Percentiles rank a stretch among this genome's conserved stretches.
These are phyloP conservation scores for Exutisphaerella laricina DNA, from an alignment of 2,329 filamentous ascomycete species.

Conservation along the genomic window DNA sequence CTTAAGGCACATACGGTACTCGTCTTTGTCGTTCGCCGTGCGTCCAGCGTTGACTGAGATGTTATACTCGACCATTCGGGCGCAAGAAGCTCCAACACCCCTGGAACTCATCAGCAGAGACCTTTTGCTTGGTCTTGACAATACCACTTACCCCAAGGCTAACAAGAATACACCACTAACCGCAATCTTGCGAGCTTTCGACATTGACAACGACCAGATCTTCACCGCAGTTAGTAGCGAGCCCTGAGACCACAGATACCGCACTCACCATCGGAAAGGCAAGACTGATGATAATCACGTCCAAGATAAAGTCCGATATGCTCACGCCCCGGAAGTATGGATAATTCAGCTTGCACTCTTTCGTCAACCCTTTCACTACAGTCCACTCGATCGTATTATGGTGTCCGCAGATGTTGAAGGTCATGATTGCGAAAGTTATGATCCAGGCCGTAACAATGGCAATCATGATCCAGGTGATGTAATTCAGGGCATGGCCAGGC, in stretches of 20 bases:
- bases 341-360: conserved; percentile 2
- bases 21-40: conserved; percentile 3
- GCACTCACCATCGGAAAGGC: conserved; percentile 6
- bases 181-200: not conserved
- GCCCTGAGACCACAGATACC: not conserved
- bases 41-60: not conserved
- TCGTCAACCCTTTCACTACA: not conserved
- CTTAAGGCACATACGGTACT: not conserved
- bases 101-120: not conserved
- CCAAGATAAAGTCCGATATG: conserved; percentile 7
- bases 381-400: conserved; percentile 4
- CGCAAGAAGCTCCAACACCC: conserved; percentile 2
- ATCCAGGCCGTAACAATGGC: conserved; percentile 7
- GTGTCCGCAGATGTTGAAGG: conserved; percentile 2
- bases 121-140: not conserved
- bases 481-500: conserved; percentile 1
- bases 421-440: conserved; percentile 3
- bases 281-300: conserved; percentile 2
- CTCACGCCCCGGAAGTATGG: not conserved
- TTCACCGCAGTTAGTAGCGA: not conserved
- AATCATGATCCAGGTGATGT: conserved; percentile 1
- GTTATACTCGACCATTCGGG: conserved; percentile 1
- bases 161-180: conserved; percentile 3
- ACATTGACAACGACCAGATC: conserved; percentile 6
- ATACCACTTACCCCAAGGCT: conserved; percentile 3